Evolutionary conservation across 202 grass and related monocot genomes (phyloP).

Genomic region (Alloteropsis angusta): DNA sequence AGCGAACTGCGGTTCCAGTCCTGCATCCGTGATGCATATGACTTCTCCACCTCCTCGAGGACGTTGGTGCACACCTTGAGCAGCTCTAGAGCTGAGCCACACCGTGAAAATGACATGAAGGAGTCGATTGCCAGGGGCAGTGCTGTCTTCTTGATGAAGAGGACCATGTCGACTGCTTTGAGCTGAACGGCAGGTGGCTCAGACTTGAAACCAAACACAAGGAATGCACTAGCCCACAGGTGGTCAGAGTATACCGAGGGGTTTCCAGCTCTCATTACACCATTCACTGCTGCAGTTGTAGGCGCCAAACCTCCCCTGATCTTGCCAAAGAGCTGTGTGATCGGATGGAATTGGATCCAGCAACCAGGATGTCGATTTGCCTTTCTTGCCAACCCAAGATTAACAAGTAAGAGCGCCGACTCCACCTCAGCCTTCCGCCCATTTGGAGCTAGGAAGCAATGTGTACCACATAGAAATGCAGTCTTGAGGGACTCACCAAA

Average conservation of each 20-base stretch:
- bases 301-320: constrained; percentile 63
- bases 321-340: constrained; percentile 78
- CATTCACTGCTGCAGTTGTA: constrained; percentile 55
- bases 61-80: constrained; percentile 96
- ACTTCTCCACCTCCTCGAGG: constrained; percentile 91
- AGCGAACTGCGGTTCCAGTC: constrained; percentile 62
- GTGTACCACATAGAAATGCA: constrained; percentile 66
- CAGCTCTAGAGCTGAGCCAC: constrained; percentile 75
- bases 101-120: constrained; percentile 89
- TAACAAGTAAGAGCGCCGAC: constrained; percentile 74
- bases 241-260: constrained; percentile 69
- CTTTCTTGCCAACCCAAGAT: constrained; percentile 78
- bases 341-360: constrained; percentile 90
- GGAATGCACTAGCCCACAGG: constrained; percentile 84
- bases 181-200: constrained; percentile 83
- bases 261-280: constrained; percentile 65
- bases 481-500: constrained; percentile 72
- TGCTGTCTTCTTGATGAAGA: constrained; percentile 84
- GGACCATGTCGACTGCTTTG: constrained; percentile 68
- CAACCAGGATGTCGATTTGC: constrained; percentile 63
- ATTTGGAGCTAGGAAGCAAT: constrained; percentile 68
- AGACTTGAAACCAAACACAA: constrained; percentile 92
- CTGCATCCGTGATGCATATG: constrained; percentile 73
- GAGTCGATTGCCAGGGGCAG: constrained; percentile 75
- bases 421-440: constrained; percentile 77